These are phyloP conservation scores for Senecio squalidus DNA, from an alignment of 140 eudicot species.

Conservation along the genomic window DNA sequence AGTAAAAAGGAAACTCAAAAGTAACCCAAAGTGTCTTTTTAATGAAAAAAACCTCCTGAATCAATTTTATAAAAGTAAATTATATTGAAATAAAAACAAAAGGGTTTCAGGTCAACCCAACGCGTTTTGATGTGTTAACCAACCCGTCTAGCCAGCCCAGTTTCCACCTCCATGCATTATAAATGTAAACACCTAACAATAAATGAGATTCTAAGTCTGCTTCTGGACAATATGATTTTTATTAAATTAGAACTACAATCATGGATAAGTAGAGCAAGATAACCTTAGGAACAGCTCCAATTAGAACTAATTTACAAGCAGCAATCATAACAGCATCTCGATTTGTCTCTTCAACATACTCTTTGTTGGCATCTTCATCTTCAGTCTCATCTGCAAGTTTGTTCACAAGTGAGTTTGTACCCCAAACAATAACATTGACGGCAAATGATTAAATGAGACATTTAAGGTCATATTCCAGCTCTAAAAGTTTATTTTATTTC, in stretches of 20 bases:
- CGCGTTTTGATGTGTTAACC: neutral
- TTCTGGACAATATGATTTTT: neutral
- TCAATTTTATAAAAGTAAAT: neutral
- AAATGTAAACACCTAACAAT: neutral
- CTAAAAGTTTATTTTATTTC: no score
- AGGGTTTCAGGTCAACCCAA: neutral
- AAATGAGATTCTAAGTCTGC: neutral
- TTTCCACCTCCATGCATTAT: neutral
- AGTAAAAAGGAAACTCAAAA: neutral
- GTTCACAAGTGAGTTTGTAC: conserved; percentile 10
- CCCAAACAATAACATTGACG: conserved; percentile 2
- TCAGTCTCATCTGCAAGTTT: conserved; percentile 66
- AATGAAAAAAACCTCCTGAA: neutral
- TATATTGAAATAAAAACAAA: neutral
- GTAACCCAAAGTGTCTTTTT: neutral
- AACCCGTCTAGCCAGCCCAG: neutral
- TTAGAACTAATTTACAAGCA: conserved; percentile 73
- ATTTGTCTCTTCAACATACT: conserved; percentile 83
- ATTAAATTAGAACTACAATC: neutral
- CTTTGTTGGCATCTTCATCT: conserved; percentile 81
- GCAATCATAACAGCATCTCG: conserved; percentile 81
- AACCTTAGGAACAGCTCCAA: conserved; percentile 78
- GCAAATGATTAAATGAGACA: neutral
- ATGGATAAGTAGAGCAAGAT: neutral
- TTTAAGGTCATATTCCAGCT: no score